Base-by-base conservation (phyloP, 179 eudicot species). In the Sideroxylon spinosum region DNA sequence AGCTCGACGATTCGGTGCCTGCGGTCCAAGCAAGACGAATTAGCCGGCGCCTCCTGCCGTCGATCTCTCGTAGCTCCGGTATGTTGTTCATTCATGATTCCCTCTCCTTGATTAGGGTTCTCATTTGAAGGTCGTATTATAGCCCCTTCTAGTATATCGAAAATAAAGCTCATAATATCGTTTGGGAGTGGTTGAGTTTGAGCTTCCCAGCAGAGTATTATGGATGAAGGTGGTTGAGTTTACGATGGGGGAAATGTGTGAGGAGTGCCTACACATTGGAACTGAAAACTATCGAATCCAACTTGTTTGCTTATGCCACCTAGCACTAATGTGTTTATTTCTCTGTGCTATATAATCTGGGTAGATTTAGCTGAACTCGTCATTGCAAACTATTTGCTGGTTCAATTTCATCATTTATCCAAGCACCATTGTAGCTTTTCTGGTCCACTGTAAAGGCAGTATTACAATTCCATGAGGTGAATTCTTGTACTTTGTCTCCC, bases 11-110 rank as follows among this genome's bases (percentile, higher is more conserved):
- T 52, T 52, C 56, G 10, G 56, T 14, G 44, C 44, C 44, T 37
- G 44, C 44, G 19, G 57, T 75, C 12, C 44, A 44, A 61, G 56
- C n/a, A 64, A 57, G 49, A 28, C 77, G 48, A 63, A 63, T 48
- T 76, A 4, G 26, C 26, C 19, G 17, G 48, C 49, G 78, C 48
- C 57, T 52, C 56, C 16, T 52, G 12, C 13, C 12, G 12, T 14
- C 10, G 14, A 52, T 10, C 16, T 63, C 26, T 76, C 60, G 14
- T 23, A 25, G 53, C 19, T 75, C 56, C 52, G 78, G 78, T 75
- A 62, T 46, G 56, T 60, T 75, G 19, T 29, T 19, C 0, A 14
- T 26, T 9, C 17, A 20, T 13, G 14, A 4, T 56, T 12, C 56
- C 16, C 14, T 52, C 56, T 52, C 44, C 44, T 37, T 6, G 44